These are phyloP conservation scores for Panaeolus cyanescens DNA, from an alignment of 768 basidiomycete genomes.

Conservation along the genomic window DNA sequence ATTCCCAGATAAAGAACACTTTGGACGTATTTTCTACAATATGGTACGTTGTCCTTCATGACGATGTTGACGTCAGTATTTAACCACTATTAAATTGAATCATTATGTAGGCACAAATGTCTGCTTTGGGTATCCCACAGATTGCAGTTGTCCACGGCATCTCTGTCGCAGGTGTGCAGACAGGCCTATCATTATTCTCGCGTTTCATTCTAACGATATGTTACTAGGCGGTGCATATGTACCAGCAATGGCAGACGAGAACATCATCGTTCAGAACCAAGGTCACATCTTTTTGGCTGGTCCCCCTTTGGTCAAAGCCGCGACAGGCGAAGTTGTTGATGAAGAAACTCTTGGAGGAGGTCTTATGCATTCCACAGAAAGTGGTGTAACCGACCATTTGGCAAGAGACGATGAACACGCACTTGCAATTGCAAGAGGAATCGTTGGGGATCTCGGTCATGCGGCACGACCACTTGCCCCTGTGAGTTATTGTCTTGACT, in stretches of 20 bases:
- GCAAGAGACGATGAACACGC: slow-evolving; percentile 87
- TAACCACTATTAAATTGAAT: neutral
- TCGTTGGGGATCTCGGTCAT: slow-evolving; percentile 76
- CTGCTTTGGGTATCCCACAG: slow-evolving; percentile 87
- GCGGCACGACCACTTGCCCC: slow-evolving; percentile 51
- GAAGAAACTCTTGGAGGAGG: slow-evolving; percentile 92
- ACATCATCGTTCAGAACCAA: slow-evolving; percentile 87
- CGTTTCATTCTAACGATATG: neutral
- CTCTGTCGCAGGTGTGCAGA: slow-evolving; percentile 79
- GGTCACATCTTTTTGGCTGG: slow-evolving; percentile 94
- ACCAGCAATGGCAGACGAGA: slow-evolving; percentile 96
- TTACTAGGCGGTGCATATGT: slow-evolving; percentile 83
- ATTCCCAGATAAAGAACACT: slow-evolving; percentile 94
- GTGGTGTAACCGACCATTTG: slow-evolving; percentile 89
- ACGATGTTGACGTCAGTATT: neutral
- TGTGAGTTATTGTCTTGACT: slow-evolving; percentile 38
- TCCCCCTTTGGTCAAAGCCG: slow-evolving; percentile 92
- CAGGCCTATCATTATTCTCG: neutral
- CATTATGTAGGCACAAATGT: slow-evolving; percentile 78
- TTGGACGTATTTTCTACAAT: slow-evolving; percentile 96
- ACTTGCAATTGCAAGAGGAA: slow-evolving; percentile 72
- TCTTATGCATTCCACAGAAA: slow-evolving; percentile 88
- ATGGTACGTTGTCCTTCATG: slow-evolving; percentile 58
- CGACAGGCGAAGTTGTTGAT: slow-evolving; percentile 90
- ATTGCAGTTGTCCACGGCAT: slow-evolving; percentile 94